Conservation (phyloP, 352 stramenopile species). For the Phytophthora rubi region DNA sequence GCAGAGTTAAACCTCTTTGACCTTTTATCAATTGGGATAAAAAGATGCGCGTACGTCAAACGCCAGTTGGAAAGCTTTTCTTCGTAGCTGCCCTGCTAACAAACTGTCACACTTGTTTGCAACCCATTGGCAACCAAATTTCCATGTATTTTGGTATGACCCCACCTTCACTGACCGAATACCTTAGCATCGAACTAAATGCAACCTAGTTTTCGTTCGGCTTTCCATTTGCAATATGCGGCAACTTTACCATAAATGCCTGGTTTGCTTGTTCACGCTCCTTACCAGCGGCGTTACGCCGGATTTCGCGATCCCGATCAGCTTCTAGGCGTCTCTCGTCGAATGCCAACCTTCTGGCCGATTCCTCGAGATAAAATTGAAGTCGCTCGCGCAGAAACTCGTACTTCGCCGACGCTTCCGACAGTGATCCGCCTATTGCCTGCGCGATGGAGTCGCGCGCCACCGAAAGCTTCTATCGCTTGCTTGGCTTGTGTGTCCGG, state of each 20-base stretch:
- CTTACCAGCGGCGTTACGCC: not conserved
- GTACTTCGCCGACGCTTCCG: not conserved
- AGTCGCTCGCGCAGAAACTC: conserved; percentile 1
- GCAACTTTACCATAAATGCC: conserved; percentile 3
- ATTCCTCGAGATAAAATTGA: not conserved
- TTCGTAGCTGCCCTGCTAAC: not conserved
- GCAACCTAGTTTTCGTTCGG: not conserved
- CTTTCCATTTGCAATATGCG: not conserved
- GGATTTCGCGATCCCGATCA: not conserved
- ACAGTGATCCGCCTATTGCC: not conserved
- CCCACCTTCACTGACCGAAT: not conserved
- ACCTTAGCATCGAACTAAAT: conserved; percentile 1
- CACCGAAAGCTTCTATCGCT: not conserved
- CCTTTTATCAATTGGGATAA: conserved; percentile 14
- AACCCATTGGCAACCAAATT: conserved; percentile 11
- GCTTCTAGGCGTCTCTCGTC: not conserved
- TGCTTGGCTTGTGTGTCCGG: not conserved
- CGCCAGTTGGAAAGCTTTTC: conserved; percentile 5
- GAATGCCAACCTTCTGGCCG: not conserved
- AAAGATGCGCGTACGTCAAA: conserved; percentile 8
- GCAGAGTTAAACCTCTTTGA: not conserved
- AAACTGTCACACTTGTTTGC: not conserved
- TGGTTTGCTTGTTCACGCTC: not conserved
- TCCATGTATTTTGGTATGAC: conserved; percentile 16
- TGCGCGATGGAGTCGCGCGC: not conserved